phyloP scores from a whole-genome alignment of 345 rosid genomes.

The Acer negundo region DNA sequence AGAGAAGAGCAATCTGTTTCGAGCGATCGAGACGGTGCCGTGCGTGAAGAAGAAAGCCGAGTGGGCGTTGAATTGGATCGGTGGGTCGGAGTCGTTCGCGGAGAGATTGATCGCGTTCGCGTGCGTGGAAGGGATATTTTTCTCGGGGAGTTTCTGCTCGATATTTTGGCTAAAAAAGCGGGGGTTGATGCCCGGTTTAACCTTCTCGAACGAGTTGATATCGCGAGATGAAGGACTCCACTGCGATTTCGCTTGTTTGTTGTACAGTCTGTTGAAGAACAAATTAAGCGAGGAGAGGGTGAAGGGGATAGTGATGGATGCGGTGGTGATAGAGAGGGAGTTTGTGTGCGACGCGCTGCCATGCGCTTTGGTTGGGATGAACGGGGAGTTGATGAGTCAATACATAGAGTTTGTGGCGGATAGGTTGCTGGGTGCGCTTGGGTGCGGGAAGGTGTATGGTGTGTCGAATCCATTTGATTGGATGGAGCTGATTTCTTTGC shows the following conservation, averaged over 20 bases:
- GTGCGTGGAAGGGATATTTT: constrained; percentile 94
- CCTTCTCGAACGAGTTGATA: constrained; percentile 91
- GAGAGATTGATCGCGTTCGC: constrained; percentile 84
- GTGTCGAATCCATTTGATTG: constrained; percentile 81
- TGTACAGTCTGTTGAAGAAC: constrained; percentile 52
- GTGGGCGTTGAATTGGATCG: constrained; percentile 87
- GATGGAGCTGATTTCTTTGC: constrained; percentile 88
- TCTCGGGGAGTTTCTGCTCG: constrained; percentile 90
- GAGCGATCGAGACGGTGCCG: constrained; percentile 74
- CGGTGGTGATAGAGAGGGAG: constrained; percentile 89
- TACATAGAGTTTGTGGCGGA: constrained; percentile 93
- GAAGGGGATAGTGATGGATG: constrained; percentile 66
- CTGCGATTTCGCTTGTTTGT: constrained; percentile 88
- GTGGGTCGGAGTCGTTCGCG: constrained; percentile 72
- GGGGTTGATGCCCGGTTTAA: constrained; percentile 86
- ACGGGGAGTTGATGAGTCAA: constrained; percentile 69
- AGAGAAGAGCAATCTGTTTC: constrained; percentile 63
- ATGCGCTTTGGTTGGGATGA: constrained; percentile 90
- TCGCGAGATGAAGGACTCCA: constrained; percentile 96
- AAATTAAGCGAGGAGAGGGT: constrained; percentile 76
- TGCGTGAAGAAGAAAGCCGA: constrained; percentile 73
- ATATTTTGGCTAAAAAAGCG: constrained; percentile 95
- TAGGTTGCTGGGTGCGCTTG: constrained; percentile 66
- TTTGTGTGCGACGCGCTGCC: constrained; percentile 94
- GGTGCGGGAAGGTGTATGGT: constrained; percentile 62